Base-by-base conservation (phyloP, 208 protist species). In the Leishmania gerbilli region DNA sequence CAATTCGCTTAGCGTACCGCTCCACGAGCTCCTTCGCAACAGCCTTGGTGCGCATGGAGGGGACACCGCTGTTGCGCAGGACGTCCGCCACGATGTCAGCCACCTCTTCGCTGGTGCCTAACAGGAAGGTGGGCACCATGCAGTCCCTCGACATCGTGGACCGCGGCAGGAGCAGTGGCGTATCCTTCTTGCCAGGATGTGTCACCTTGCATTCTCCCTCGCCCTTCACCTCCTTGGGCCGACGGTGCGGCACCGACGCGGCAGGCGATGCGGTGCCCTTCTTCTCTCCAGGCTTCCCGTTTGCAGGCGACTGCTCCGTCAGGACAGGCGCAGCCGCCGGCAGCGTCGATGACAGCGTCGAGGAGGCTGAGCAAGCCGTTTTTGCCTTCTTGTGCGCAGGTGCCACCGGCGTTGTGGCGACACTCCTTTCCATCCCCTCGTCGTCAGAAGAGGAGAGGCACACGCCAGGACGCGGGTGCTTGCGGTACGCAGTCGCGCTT, bases 1-100 rank as follows among this genome's bases (percentile, higher is more conserved):
- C 90, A 76, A 96, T 92, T 15, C 91, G 89, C 49, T 85, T 84
- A 19, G 86, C 69, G 74, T 95, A 96, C 27, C 90, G 81, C 55
- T 84, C 80, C 47, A 93, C 93, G 27, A 96, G 78, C 40, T 84
- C 79, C 78, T 87, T 86, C 47, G 91, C 60, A 1, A 96, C 71
- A 47, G 83, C 86, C 84, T 89, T 91, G 51, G 86, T 64, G 47
- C 74, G 76, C 79, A 96, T 85, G 9, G 74, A 72, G 55, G 62
- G 31, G 27, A 67, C 82, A 3, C 77, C 83, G 5, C 83, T 82
- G 37, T 92, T 74, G 1, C 58, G 77, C 24, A 95, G 78, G 3
- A 95, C 68, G 68, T 92, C 88, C 15, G 47, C 55, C 27, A 88
- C 89, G n/a, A 96, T 85, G 3, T 90, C 85, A 42, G 86, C 80